Percentiles rank a stretch among this genome's conserved stretches.
These are phyloP conservation scores for Leptographium radiaticola DNA, from an alignment of 2,329 filamentous ascomycete species.

Conservation along the genomic window DNA sequence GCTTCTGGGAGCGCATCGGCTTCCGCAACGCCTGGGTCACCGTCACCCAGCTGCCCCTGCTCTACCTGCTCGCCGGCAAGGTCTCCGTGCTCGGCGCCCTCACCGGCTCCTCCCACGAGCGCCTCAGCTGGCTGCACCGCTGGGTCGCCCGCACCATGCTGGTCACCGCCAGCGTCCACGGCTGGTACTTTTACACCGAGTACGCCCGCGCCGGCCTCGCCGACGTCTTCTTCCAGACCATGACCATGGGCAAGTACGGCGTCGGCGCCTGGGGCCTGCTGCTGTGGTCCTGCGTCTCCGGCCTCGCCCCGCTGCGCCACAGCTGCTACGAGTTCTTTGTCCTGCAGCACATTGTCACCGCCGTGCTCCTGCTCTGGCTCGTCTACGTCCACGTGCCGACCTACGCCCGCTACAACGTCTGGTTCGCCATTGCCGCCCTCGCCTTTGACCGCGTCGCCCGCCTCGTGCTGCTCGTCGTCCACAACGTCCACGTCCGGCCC, in stretches of 20 bases:
- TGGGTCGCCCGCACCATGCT: slow-evolving; percentile 60
- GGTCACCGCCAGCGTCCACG: slow-evolving; percentile 54
- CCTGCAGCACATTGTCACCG: slow-evolving; percentile 51
- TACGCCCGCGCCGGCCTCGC: slow-evolving; percentile 50
- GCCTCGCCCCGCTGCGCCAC: slow-evolving; percentile 50
- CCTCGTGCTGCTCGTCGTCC: slow-evolving; percentile 32
- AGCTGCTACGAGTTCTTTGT: slow-evolving; percentile 59
- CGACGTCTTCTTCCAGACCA: slow-evolving; percentile 41
- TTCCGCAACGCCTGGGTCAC: slow-evolving; percentile 57
- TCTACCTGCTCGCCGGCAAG: slow-evolving; percentile 50
- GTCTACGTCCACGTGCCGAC: slow-evolving; percentile 49
- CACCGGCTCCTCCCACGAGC: slow-evolving; percentile 52
- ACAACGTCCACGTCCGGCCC: slow-evolving; percentile 34
- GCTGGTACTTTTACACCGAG: slow-evolving; percentile 54
- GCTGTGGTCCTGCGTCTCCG: slow-evolving; percentile 51
- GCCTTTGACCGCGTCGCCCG: slow-evolving; percentile 49
- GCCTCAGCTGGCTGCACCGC: slow-evolving; percentile 60
- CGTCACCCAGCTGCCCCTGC: slow-evolving; percentile 48
- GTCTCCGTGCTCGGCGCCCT: slow-evolving; percentile 46
- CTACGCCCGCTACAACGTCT: slow-evolving; percentile 48
- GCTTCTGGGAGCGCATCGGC: slow-evolving; percentile 51
- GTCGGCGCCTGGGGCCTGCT: slow-evolving; percentile 53
- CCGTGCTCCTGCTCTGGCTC: slow-evolving; percentile 48
- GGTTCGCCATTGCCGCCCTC: slow-evolving; percentile 50
- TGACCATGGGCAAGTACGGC: slow-evolving; percentile 54